These are phyloP conservation scores for Rubroboletus satanas DNA, from an alignment of 768 basidiomycete species.

Conservation along the genomic window DNA sequence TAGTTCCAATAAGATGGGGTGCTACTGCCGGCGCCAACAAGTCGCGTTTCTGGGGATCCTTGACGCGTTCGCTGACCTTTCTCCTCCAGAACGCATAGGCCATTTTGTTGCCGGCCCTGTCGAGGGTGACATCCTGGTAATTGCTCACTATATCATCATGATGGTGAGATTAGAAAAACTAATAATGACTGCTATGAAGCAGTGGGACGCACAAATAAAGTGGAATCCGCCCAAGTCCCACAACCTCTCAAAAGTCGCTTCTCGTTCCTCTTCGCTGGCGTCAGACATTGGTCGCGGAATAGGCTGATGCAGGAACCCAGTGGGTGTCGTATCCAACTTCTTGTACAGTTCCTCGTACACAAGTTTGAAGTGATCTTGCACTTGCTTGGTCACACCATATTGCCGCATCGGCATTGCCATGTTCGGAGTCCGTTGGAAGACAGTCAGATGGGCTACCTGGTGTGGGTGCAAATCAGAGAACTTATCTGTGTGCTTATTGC, in stretches of 20 bases:
- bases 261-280: slow-evolving; percentile 8
- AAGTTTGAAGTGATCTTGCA: slow-evolving; percentile 12
- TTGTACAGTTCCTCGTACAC: slow-evolving; percentile 7
- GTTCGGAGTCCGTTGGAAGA: slow-evolving; percentile 17
- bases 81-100: slow-evolving; percentile 15
- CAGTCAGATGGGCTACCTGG: slow-evolving; percentile 11
- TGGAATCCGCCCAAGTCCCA: slow-evolving; percentile 9
- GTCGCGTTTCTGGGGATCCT: slow-evolving; percentile 9
- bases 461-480: too few species aligned
- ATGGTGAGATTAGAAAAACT: not conserved
- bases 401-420: slow-evolving; percentile 10
- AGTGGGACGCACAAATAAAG: slow-evolving; percentile 5
- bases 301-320: not conserved
- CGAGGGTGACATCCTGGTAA: not conserved
- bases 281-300: not conserved
- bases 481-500: not conserved
- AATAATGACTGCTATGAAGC: too few species aligned
- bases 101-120: not conserved
- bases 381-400: not conserved
- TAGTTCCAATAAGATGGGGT: slow-evolving; percentile 8
- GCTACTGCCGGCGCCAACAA: slow-evolving; percentile 14
- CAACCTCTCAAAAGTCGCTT: slow-evolving; percentile 7
- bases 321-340: not conserved
- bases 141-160: not conserved
- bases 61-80: slow-evolving; percentile 11